Percentiles rank a stretch among this genome's conserved stretches.
Conservation (phyloP, 441 rosid genomes). For the Viola pubescens region DNA sequence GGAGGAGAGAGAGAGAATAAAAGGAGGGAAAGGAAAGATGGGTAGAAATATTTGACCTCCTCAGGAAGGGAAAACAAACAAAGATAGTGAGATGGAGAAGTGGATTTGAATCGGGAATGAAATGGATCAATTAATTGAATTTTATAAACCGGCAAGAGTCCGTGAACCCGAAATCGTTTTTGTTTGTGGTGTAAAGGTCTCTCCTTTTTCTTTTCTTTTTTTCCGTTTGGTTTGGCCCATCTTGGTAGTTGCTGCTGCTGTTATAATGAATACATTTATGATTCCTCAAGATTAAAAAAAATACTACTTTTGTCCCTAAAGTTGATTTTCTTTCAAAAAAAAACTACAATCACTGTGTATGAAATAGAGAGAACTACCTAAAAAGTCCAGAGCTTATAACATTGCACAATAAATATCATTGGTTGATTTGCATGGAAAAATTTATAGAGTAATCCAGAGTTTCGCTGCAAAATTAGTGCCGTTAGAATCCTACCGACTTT, state of each 20-base stretch:
- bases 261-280: too few species aligned
- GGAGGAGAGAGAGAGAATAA: slow-evolving; percentile 10
- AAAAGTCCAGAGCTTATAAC: too few species aligned
- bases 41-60: slow-evolving; percentile 33
- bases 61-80: slow-evolving; percentile 1
- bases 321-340: too few species aligned
- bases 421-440: too few species aligned
- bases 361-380: too few species aligned
- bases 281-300: too few species aligned
- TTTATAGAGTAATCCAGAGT: too few species aligned
- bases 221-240: slow-evolving; percentile 3
- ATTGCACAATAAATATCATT: too few species aligned
- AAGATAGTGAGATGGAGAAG: background rate
- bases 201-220: background rate
- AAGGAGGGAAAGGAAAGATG: slow-evolving; percentile 27
- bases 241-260: background rate
- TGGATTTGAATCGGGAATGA: slow-evolving; percentile 38
- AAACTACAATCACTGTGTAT: too few species aligned
- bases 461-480: too few species aligned
- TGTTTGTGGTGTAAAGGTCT: background rate
- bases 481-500: too few species aligned
- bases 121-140: slow-evolving; percentile 33
- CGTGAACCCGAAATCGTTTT: slow-evolving; percentile 15
- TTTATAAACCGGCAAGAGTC: slow-evolving; percentile 43
- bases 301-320: too few species aligned